A percentile compares a stretch with the other conserved stretches of the same genome.
phyloP scores from a whole-genome alignment of 371 early-diverging fungal genomes.

The Mucor indicus region DNA sequence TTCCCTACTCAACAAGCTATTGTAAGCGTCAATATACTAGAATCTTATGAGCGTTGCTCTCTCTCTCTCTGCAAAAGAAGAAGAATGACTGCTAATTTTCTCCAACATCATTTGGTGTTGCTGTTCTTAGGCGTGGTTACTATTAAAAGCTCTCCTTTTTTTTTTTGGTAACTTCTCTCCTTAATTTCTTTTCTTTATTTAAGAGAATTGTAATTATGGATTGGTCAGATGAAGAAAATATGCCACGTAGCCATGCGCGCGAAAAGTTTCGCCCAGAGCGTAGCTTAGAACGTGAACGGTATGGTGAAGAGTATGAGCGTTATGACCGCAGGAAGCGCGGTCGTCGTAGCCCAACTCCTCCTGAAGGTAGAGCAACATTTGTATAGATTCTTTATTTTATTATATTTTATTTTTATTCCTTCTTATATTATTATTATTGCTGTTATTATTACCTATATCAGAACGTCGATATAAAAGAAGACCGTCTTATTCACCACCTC shows the following conservation, averaged over 20 bases:
- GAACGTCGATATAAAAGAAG: slow-evolving; percentile 53
- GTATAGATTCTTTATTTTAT: neutral
- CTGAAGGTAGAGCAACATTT: slow-evolving; percentile 37
- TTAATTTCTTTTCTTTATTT: no score
- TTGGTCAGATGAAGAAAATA: slow-evolving; percentile 60
- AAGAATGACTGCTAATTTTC: no score
- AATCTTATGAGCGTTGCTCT: no score
- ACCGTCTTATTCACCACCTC: slow-evolving; percentile 50
- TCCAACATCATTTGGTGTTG: no score
- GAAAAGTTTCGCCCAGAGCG: slow-evolving; percentile 74
- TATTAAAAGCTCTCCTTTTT: no score
- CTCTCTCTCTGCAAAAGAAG: no score
- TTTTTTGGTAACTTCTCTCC: no score
- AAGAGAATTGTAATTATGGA: slow-evolving; percentile 24
- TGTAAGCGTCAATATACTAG: no score
- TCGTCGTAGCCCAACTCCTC: slow-evolving; percentile 44
- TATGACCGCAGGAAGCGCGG: slow-evolving; percentile 41
- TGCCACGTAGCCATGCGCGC: slow-evolving; percentile 47
- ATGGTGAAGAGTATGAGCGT: slow-evolving; percentile 53
- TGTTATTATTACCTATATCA: slow-evolving; percentile 8
- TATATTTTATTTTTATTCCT: slow-evolving; percentile 4
- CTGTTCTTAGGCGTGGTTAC: no score
- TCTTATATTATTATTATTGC: neutral
- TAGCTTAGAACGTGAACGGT: slow-evolving; percentile 66
- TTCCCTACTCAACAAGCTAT: no score